Evolutionary conservation across 805 yeast genomes (phyloP).

Genomic region (Metschnikowia lachancei): DNA sequence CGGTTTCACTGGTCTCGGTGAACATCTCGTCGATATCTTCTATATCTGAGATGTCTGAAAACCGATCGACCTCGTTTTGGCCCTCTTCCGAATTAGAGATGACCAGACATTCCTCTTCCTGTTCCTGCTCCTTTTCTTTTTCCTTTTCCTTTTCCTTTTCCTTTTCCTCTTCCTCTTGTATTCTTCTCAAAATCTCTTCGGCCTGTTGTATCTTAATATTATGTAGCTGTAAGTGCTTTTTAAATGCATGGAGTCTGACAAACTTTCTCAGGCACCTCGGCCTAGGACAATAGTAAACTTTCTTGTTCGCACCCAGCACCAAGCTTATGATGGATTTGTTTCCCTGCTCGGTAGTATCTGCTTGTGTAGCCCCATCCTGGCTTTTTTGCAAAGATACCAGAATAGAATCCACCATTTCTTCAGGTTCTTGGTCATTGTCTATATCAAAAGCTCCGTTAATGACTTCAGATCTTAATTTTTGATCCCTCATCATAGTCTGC

Average conservation of each 20-base stretch:
- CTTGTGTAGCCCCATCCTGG: neutral
- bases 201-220: conserved; percentile 29
- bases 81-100: no score
- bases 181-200: conserved; percentile 17
- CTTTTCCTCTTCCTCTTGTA: conserved; percentile 3
- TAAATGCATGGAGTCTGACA: conserved; percentile 14
- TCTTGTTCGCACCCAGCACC: conserved; percentile 10
- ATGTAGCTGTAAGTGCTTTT: conserved; percentile 20
- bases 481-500: conserved; percentile 10
- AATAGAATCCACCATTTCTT: neutral
- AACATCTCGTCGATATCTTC: neutral
- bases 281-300: conserved; percentile 13
- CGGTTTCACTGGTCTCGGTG: neutral
- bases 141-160: neutral
- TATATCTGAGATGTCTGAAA: conserved; percentile 9
- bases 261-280: conserved; percentile 13
- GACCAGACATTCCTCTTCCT: no score
- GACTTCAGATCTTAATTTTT: neutral
- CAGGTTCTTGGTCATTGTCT: neutral
- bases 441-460: neutral
- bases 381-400: neutral
- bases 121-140: no score
- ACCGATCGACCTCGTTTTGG: conserved; percentile 2
- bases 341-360: neutral
- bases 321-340: conserved; percentile 9